Conservation (phyloP, 2,329 filamentous ascomycete species). For the Penicillium sclerotiorum region DNA sequence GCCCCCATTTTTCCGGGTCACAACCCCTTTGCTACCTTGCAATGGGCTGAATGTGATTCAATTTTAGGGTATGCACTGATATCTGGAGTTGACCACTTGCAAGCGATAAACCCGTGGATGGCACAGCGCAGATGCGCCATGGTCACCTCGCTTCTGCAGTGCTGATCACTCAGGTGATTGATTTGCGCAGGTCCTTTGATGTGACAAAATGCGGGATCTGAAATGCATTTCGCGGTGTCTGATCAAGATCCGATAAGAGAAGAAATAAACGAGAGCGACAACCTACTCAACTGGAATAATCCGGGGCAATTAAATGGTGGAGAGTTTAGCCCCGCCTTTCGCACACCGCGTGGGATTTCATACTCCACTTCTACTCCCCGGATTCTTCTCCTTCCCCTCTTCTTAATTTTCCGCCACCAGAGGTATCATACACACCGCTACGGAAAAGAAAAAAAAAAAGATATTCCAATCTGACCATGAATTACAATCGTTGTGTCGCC, state of each 20-base stretch:
- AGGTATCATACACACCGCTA: not conserved
- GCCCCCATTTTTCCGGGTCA: too few relatives aligned
- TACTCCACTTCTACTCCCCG: slow-evolving; percentile 10
- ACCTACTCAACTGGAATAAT: not conserved
- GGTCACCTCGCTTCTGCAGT: slow-evolving; percentile 10
- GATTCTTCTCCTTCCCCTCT: slow-evolving; percentile 19
- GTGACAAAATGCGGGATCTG: too few relatives aligned
- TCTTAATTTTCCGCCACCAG: not conserved
- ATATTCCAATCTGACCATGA: not conserved
- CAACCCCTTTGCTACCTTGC: not conserved
- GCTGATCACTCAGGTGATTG: slow-evolving; percentile 5
- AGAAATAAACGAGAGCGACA: not conserved
- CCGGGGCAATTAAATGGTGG: not conserved
- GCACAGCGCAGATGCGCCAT: too few relatives aligned
- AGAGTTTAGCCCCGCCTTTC: not conserved
- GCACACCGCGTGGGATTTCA: slow-evolving; percentile 14
- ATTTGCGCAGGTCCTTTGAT: not conserved
- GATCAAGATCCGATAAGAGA: not conserved
- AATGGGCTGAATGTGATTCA: not conserved
- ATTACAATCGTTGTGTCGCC: slow-evolving; percentile 1
- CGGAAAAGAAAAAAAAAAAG: not conserved
- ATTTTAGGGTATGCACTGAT: slow-evolving; percentile 7
- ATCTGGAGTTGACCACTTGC: slow-evolving; percentile 9
- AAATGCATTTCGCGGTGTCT: too few relatives aligned
- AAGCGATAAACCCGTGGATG: too few relatives aligned